Evolutionary conservation across 495 filamentous ascomycete species (phyloP).

Genomic region (Penicillium coprophilum): DNA sequence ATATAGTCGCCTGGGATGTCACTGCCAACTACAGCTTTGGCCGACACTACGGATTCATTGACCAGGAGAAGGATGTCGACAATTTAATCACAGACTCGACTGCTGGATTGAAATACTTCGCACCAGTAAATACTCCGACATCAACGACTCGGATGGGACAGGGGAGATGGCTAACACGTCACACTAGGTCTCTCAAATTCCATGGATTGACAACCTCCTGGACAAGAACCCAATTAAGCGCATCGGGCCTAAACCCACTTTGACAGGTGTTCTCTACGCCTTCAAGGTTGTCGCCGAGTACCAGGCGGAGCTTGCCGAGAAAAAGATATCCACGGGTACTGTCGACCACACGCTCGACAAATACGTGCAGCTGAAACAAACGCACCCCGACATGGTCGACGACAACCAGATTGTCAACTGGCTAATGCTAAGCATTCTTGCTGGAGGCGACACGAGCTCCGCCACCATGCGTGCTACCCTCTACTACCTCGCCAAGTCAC

Average conservation of each 20-base stretch:
- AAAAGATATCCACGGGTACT: constrained; percentile 11
- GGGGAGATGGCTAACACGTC: neutral
- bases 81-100: constrained; percentile 28
- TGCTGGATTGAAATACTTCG: constrained; percentile 23
- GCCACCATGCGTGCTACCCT: constrained; percentile 24
- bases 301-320: constrained; percentile 18
- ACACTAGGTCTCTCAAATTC: constrained; percentile 44
- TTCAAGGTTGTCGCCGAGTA: constrained; percentile 27
- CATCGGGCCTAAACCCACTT: constrained; percentile 26
- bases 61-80: constrained; percentile 39
- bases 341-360: constrained; percentile 26
- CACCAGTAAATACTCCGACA: constrained; percentile 14
- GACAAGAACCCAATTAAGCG: constrained; percentile 48
- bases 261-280: constrained; percentile 24
- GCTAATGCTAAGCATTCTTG: constrained; percentile 27
- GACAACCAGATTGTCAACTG: constrained; percentile 29
- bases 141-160: neutral
- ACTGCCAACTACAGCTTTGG: constrained; percentile 43
- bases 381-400: constrained; percentile 22
- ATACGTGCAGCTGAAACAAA: constrained; percentile 24
- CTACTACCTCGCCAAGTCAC: constrained; percentile 27
- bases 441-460: constrained; percentile 31
- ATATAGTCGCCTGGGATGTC: constrained; percentile 44
- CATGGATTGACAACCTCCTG: constrained; percentile 46
- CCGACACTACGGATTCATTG: constrained; percentile 42